Conservation (phyloP, 345 rosid genomes). For the Cardamine chenopodiifolia region DNA sequence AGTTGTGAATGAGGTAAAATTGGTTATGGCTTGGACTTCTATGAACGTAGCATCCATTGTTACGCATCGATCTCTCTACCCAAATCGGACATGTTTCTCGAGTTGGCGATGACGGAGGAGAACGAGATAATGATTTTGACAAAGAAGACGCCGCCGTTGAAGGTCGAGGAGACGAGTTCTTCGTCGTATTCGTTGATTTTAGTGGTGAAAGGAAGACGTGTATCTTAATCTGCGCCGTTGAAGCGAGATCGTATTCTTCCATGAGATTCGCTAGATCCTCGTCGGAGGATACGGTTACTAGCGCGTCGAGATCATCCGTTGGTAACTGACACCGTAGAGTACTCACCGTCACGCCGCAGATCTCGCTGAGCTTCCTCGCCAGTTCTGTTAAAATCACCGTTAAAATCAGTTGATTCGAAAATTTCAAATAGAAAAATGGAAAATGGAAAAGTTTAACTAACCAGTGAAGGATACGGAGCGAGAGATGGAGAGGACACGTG, state of each 20-base stretch:
- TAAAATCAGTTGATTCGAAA: background rate
- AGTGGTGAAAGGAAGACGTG: conserved; percentile 66
- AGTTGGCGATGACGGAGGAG: conserved; percentile 30
- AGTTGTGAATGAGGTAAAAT: conserved; percentile 58
- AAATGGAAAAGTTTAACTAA: conserved; percentile 37
- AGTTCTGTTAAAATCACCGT: conserved; percentile 59
- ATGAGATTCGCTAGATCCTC: conserved; percentile 85
- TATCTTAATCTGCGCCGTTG: conserved; percentile 61
- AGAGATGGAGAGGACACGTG: conserved; percentile 81
- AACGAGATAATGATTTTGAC: conserved; percentile 44
- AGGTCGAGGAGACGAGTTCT: background rate
- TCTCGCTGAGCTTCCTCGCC: conserved; percentile 63
- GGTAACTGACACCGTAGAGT: conserved; percentile 87
- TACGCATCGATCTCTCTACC: conserved; percentile 42
- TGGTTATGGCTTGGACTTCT: conserved; percentile 50
- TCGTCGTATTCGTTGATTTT: conserved; percentile 41
- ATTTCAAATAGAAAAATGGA: background rate
- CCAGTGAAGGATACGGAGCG: conserved; percentile 76
- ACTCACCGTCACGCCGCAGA: conserved; percentile 56
- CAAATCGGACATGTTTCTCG: conserved; percentile 25
- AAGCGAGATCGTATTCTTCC: conserved; percentile 77
- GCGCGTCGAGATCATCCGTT: conserved; percentile 81
- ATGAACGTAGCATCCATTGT: conserved; percentile 53
- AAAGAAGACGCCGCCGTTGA: conserved; percentile 33
- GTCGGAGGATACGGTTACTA: conserved; percentile 75